phyloP scores from a whole-genome alignment of 805 yeast genomes.

The Saccharomycopsis sp. region DNA sequence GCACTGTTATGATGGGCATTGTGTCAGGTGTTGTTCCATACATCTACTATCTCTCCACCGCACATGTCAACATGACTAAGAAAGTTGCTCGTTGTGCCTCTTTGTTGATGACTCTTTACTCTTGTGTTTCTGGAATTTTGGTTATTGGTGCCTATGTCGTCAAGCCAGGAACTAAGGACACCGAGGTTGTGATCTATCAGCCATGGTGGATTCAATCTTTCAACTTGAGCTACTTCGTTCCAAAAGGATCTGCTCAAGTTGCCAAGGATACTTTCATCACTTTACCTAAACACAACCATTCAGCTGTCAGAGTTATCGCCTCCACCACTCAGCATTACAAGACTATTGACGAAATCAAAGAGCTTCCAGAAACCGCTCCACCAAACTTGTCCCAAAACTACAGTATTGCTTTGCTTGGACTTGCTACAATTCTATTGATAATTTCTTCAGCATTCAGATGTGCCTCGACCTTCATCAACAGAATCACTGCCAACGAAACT shows the following conservation, averaged over 20 bases:
- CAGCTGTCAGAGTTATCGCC: slow-evolving; percentile 51
- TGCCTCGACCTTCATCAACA: slow-evolving; percentile 35
- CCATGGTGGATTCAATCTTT: slow-evolving; percentile 75
- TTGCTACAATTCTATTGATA: slow-evolving; percentile 43
- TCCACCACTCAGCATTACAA: slow-evolving; percentile 39
- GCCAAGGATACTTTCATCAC: slow-evolving; percentile 42
- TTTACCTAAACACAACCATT: slow-evolving; percentile 32
- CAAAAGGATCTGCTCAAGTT: slow-evolving; percentile 40
- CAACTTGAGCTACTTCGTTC: slow-evolving; percentile 48
- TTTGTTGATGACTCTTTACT: slow-evolving; percentile 41
- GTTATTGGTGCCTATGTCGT: slow-evolving; percentile 44
- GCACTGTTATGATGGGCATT: slow-evolving; percentile 58
- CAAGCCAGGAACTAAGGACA: slow-evolving; percentile 47
- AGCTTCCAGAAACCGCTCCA: slow-evolving; percentile 28
- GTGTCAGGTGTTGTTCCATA: slow-evolving; percentile 58
- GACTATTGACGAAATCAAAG: slow-evolving; percentile 25
- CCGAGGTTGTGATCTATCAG: slow-evolving; percentile 49
- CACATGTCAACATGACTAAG: slow-evolving; percentile 42
- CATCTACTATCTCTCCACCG: slow-evolving; percentile 42
- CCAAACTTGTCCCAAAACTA: slow-evolving; percentile 39
- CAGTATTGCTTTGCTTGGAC: slow-evolving; percentile 37
- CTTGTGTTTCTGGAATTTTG: slow-evolving; percentile 45
- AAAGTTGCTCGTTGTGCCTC: slow-evolving; percentile 47
- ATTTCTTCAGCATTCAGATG: slow-evolving; percentile 45
- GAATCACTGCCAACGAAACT: slow-evolving; percentile 26